Evolutionary conservation across 2,329 filamentous ascomycete species (phyloP).

Genomic region (Curvularia sp.): DNA sequence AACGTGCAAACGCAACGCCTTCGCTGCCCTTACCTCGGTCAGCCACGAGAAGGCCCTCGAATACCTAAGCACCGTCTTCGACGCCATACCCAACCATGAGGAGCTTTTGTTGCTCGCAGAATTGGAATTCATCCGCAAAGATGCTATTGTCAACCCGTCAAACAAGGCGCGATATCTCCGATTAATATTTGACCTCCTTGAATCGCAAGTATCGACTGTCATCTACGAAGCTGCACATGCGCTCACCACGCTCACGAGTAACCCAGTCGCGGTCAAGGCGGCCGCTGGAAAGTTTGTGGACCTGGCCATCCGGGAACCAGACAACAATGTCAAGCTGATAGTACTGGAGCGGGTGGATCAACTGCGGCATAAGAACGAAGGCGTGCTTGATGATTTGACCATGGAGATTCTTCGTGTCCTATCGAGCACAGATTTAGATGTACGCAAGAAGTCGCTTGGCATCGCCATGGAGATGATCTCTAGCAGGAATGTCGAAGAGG

Average conservation of each 20-base stretch:
- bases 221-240: conserved; percentile 98
- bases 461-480: conserved; percentile 98
- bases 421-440: conserved; percentile 94
- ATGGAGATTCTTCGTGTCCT: conserved; percentile 98
- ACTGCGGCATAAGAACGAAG: conserved; percentile 84
- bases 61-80: conserved; percentile 88
- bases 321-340: conserved; percentile 99
- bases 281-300: conserved; percentile 97
- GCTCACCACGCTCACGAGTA: conserved; percentile 89
- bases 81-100: conserved; percentile 91
- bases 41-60: conserved; percentile 91
- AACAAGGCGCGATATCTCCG: conserved; percentile 96
- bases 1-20: conserved; percentile 97
- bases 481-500: conserved; percentile 98
- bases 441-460: conserved; percentile 86
- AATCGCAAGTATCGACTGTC: conserved; percentile 91
- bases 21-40: conserved; percentile 87
- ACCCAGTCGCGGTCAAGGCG: conserved; percentile 96
- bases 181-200: conserved; percentile 94
- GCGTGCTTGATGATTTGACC: conserved; percentile 87
- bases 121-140: conserved; percentile 96
- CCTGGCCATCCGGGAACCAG: conserved; percentile 93
- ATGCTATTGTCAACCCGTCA: conserved; percentile 90
- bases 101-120: conserved; percentile 93
- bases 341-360: conserved; percentile 94